Evolutionary conservation across 306 rosid species (phyloP), one percentile per base, ranked within the genome.

Genomic region (Fragaria vesca): DNA sequence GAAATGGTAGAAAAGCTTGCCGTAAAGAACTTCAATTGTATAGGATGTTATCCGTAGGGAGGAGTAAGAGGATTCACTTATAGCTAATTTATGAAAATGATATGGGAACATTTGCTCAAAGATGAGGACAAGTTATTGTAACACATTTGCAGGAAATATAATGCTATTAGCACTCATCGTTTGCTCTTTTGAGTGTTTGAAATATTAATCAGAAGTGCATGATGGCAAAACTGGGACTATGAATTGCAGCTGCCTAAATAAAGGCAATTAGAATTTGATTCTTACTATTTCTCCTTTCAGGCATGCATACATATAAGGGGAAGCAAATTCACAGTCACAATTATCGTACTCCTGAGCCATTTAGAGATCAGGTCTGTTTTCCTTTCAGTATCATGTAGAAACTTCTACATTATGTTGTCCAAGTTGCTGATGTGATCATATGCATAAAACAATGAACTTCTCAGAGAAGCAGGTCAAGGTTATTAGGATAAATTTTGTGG

Each of bases 301-400:
- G 86, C 50, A 74, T 84, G 17, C 46, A 80, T 80, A 28, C 52
- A 69, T 84, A 86, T 88, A 81, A 80, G 51, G 86, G 86, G 42
- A 71, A 47, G 76, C 86, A 84, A 72, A 58, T 87, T 5, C 91
- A 87, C 66, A 87, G 88, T 76, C 91, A 87, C 72, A 87, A 85
- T 67, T 87, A 82, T 61, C 88, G 88, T 42, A 58, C 46, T 30
- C 82, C 88, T 1, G 80, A 85, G 47, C 85, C 85, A 21, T 87
- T 80, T 72, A 81, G 73, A 70, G 86, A 80, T 58, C 85, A 91
- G 83, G 98, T 94, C 74, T 46, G 91, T 75, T 26, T 6, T 21
- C 18, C 26, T 43, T 24, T 42, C 58, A 54, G 26, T 30, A 6
- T 16, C 28, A 36, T 40, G 66, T 51, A 20, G 30, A 51, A 51